A percentile compares a stretch with the other conserved stretches of the same genome.
Conservation (phyloP, 805 yeast species). For the Wickerhamiella kurtzmanii region DNA sequence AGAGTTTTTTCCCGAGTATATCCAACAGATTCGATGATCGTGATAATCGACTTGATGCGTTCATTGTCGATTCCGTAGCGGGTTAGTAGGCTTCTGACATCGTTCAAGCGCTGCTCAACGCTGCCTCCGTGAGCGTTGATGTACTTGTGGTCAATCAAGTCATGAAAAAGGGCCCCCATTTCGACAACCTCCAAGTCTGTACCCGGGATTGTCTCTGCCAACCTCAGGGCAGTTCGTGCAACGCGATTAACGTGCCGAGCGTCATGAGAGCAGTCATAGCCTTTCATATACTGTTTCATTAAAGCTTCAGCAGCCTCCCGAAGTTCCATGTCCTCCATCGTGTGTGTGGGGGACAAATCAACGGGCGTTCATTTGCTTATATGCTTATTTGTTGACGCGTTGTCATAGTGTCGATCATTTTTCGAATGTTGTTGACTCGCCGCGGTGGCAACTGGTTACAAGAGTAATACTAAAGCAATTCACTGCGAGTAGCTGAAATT, state of each 20-base stretch:
- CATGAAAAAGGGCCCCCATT: constrained; percentile 26
- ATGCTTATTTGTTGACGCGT: not conserved
- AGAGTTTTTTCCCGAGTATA: constrained; percentile 20
- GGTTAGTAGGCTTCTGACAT: constrained; percentile 7
- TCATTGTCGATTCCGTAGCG: constrained; percentile 10
- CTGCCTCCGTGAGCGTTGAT: constrained; percentile 6
- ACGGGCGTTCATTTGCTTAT: too few species aligned
- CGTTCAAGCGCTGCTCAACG: constrained; percentile 5
- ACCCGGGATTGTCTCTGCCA: constrained; percentile 14
- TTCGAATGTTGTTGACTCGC: not conserved
- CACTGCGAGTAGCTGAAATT: too few species aligned
- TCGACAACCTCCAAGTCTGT: constrained; percentile 21
- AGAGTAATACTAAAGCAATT: too few species aligned
- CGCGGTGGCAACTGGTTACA: too few species aligned
- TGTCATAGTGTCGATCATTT: not conserved
- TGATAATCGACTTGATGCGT: constrained; percentile 14
- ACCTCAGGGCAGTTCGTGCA: constrained; percentile 18
- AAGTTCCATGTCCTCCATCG: not conserved
- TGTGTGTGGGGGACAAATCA: too few species aligned
- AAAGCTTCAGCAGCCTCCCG: constrained; percentile 4
- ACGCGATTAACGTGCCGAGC: constrained; percentile 24
- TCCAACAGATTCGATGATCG: constrained; percentile 21
- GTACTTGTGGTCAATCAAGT: constrained; percentile 25
- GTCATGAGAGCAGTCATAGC: constrained; percentile 25
- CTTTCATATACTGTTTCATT: constrained; percentile 17